Conservation (phyloP, 306 rosid species). For the Cyamopsis tetragonoloba region DNA sequence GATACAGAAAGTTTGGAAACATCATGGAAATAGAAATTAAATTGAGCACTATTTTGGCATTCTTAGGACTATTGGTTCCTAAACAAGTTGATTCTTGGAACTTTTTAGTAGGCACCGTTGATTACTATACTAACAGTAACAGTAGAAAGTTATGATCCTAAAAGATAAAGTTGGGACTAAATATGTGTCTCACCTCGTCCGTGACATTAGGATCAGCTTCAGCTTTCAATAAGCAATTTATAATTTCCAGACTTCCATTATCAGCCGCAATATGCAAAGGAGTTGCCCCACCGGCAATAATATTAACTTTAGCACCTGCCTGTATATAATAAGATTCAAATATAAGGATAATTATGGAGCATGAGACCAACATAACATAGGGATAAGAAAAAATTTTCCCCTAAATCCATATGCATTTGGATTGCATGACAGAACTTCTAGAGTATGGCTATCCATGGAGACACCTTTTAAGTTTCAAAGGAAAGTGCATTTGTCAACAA, state of each 20-base stretch:
- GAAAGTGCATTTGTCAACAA: neutral
- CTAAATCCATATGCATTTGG: neutral
- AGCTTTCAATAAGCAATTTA: slow-evolving; percentile 67
- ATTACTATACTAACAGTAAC: neutral
- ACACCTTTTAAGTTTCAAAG: slow-evolving; percentile 14
- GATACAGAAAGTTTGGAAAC: slow-evolving; percentile 16
- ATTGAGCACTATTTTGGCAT: neutral
- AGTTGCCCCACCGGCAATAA: slow-evolving; percentile 91
- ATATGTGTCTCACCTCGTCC: slow-evolving; percentile 60
- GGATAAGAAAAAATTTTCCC: neutral
- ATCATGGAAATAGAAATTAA: slow-evolving; percentile 10
- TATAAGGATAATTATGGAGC: neutral
- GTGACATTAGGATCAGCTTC: slow-evolving; percentile 79
- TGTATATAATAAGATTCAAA: slow-evolving; percentile 36
- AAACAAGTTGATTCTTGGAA: neutral
- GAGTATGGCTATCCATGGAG: neutral
- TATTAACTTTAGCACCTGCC: slow-evolving; percentile 87
- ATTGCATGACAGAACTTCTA: slow-evolving; percentile 10
- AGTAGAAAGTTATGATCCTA: neutral
- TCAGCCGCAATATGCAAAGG: slow-evolving; percentile 92
- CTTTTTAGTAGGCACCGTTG: neutral
- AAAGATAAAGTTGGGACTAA: neutral
- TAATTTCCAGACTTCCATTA: slow-evolving; percentile 57
- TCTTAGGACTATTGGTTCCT: neutral
- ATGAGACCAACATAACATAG: neutral